Evolutionary conservation across 441 rosid genomes (phyloP), one percentile per base, ranked within the genome.

Genomic region (Melianthus villosus): DNA sequence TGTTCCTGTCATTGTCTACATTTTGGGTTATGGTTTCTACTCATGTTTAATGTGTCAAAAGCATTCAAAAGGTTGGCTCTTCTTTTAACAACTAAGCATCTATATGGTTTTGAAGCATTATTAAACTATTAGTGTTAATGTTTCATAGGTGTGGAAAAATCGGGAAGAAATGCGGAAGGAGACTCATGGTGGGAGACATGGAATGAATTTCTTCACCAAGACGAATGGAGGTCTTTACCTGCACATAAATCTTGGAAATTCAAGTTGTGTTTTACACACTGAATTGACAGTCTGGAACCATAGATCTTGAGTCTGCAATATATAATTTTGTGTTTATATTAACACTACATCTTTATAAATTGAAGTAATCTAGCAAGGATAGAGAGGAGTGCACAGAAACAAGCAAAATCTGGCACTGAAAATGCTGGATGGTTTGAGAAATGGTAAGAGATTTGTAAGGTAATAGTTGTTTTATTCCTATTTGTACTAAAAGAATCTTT

Each of bases 151-250:
- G 98, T 89, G 53, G 94, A 83, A 65, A 89, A 89, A 65, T 89
- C 95, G 48, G 98, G 98, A 58, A 79, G 59, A 62, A 89, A 77
- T 66, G 77, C 77, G 6, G 94, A 75, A 62, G 98, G 98, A 44
- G 95, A 89, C 62, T 74, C 95, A 19, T 89, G 98, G 98, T 89
- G 95, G 98, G 98, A 89, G 57, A 89, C 94, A 38, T 89, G 98
- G 98, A 83, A 79, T 67, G 98, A 89, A 69, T 82, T 81, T 53
- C 80, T 83, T 33, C 75, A 89, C 60, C 98, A 83, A 68, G 98
- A 89, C 65, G 92, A 84, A 54, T 89, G 98, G 98, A 89, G 98
- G 98, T 89, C 35, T 46, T 53, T 39, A 43, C 26, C 25, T 53
- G 31, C 20, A 19, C 26, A 23, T 37, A 46, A 12, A 37, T 27